These are phyloP conservation scores for Mycena venus DNA, from an alignment of 768 basidiomycete genomes.

Conservation along the genomic window DNA sequence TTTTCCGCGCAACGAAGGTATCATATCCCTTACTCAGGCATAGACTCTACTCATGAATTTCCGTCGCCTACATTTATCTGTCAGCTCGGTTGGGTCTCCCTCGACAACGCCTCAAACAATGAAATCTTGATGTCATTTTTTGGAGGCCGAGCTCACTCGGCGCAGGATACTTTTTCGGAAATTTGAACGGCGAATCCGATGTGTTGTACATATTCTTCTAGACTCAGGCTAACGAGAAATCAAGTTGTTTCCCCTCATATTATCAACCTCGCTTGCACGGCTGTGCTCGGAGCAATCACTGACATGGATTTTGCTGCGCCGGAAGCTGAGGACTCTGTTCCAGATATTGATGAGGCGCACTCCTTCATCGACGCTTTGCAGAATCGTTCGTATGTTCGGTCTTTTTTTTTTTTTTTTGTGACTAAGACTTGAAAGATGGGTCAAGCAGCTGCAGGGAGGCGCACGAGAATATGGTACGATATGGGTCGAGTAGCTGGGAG, in stretches of 20 bases:
- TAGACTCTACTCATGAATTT: too few relatives aligned
- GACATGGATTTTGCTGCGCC: conserved; percentile 16
- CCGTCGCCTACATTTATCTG: too few relatives aligned
- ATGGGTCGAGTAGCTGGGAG: too few relatives aligned
- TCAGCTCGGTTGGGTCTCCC: conserved; percentile 27
- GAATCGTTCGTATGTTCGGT: too few relatives aligned
- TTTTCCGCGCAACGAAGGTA: too few relatives aligned
- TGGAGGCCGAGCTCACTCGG: neutral
- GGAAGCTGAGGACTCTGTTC: conserved; percentile 8
- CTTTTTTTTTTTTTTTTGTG: too few relatives aligned
- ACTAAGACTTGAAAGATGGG: too few relatives aligned
- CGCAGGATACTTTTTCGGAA: conserved; percentile 7
- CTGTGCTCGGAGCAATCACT: conserved; percentile 10
- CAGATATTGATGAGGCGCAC: neutral
- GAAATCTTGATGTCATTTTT: conserved; percentile 19
- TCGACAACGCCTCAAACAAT: conserved; percentile 23
- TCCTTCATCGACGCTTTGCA: neutral
- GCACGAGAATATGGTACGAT: too few relatives aligned
- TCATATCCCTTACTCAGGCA: too few relatives aligned
- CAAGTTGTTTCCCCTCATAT: conserved; percentile 25
- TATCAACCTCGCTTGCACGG: conserved; percentile 12
- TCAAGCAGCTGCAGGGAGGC: too few relatives aligned
- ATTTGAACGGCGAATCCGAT: conserved; percentile 14
- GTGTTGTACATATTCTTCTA: neutral
- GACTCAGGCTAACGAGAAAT: neutral